phyloP scores from a whole-genome alignment of 1,284 basidiomycete genomes.

The Laetiporus sulphureus region DNA sequence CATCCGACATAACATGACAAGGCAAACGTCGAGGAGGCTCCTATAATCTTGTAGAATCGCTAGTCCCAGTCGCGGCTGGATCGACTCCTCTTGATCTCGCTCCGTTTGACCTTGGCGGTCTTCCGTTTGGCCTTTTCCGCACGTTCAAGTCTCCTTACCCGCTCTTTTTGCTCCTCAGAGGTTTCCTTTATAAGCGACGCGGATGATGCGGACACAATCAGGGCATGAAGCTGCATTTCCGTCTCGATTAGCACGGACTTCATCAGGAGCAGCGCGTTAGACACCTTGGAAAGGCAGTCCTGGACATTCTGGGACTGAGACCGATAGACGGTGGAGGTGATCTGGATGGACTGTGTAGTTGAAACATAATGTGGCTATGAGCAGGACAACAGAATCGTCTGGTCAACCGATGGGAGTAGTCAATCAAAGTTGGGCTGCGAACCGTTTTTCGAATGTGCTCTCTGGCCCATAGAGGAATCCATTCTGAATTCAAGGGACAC shows the following conservation, averaged over 20 bases:
- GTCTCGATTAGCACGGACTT: slow-evolving; percentile 5
- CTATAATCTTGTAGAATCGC: neutral
- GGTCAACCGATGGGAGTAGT: too few species aligned
- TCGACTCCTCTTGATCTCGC: slow-evolving; percentile 35
- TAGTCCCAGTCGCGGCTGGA: slow-evolving; percentile 18
- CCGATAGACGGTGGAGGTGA: slow-evolving; percentile 62
- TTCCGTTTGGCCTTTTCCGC: slow-evolving; percentile 40
- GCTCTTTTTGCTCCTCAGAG: slow-evolving; percentile 46
- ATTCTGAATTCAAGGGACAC: slow-evolving; percentile 45
- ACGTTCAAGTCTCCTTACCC: slow-evolving; percentile 40
- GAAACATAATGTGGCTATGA: slow-evolving; percentile 56
- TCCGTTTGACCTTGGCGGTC: slow-evolving; percentile 46
- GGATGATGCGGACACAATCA: slow-evolving; percentile 44
- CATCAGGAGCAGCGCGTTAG: slow-evolving; percentile 14
- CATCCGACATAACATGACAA: too few species aligned
- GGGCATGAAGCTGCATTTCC: slow-evolving; percentile 42
- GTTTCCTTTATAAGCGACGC: slow-evolving; percentile 46
- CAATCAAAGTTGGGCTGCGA: too few species aligned
- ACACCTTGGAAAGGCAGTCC: slow-evolving; percentile 62
- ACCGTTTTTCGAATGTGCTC: slow-evolving; percentile 47
- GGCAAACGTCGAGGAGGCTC: too few species aligned
- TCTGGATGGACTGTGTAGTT: slow-evolving; percentile 56
- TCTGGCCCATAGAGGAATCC: slow-evolving; percentile 67
- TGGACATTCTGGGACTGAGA: slow-evolving; percentile 71
- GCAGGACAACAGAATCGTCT: too few species aligned